Evolutionary conservation across 495 filamentous ascomycete genomes (phyloP), one percentile per base, ranked within the genome.

Genomic region (Penicillium argentinense): DNA sequence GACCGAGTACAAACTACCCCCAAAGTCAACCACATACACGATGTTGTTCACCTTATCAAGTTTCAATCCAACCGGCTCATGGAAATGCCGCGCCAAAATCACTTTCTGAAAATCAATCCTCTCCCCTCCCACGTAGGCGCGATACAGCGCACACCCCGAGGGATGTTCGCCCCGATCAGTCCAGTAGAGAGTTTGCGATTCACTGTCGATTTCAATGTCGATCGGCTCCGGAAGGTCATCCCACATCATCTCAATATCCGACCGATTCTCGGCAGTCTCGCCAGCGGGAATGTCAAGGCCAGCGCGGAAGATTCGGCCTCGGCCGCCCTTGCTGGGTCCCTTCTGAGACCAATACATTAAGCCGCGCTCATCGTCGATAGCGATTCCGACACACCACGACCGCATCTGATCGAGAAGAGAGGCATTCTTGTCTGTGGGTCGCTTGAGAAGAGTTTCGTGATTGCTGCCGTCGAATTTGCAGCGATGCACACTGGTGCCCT

Each of bases 281-380:
- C 65, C 66, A 6, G 30, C 16, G 0, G 66, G 66, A n/a, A 67
- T 49, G 2, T 69, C 66, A 11, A 80, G 54, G 2, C 58, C 50
- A 0, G 73, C 70, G 16, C 71, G 54, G 57, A 77, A 76, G 23
- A 82, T 76, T 14, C 63, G 60, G 1, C 80, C 77, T 23, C 66
- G 56, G 0, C 49, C 53, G 2, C 54, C 67, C 45, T 81, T 81
- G 17, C 64, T 66, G 4, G 63, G 66, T 0, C 79, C 80, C 54
- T 81, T 81, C 44, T 81, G 80, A 0, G 77, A 76, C 78, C 78
- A 82, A 59, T 78, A 81, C n/a, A 83, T 40, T 19, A 73, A 55
- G 2, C 64, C 65, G 6, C 50, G 57, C 1, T 51, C 38, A 1
- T 41, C 44, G 29, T 70, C 66, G 25, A 83, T 40, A 0, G 68